Conservation (phyloP, 306 rosid genomes). For the Corylus avellana region DNA sequence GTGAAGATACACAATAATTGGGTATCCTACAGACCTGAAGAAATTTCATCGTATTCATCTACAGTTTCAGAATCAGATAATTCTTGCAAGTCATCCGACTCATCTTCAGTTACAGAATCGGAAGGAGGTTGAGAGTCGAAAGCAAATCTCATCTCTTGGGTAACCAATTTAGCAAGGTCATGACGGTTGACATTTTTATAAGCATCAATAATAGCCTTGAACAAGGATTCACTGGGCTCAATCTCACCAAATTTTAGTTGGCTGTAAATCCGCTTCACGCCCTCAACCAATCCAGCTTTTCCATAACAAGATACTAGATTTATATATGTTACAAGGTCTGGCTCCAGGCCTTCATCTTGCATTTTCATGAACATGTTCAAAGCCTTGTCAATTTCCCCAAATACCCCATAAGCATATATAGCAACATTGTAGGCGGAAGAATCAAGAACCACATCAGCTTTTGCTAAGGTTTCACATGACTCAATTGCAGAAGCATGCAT, state of each 20-base stretch:
- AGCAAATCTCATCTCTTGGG: constrained; percentile 55
- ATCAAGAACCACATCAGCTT: constrained; percentile 60
- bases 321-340: constrained; percentile 71
- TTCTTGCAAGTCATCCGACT: constrained; percentile 25
- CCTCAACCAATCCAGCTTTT: constrained; percentile 82
- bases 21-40: constrained; percentile 25
- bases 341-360: constrained; percentile 61
- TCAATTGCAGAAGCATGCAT: constrained; percentile 72
- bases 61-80: constrained; percentile 31
- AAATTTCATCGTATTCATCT: constrained; percentile 31
- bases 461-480: constrained; percentile 51
- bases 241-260: constrained; percentile 64
- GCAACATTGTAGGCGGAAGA: constrained; percentile 64
- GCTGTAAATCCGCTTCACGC: constrained; percentile 71
- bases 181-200: constrained; percentile 56
- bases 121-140: constrained; percentile 28
- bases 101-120: constrained; percentile 36
- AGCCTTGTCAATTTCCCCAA: constrained; percentile 67
- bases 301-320: constrained; percentile 75
- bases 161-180: constrained; percentile 64
- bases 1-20: constrained; percentile 8
- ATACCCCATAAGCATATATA: constrained; percentile 63
- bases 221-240: constrained; percentile 58
- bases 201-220: constrained; percentile 66
- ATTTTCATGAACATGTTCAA: constrained; percentile 76